These are phyloP conservation scores for Suaeda aralocaspica DNA, from an alignment of 148 eudicot genomes.

Conservation along the genomic window DNA sequence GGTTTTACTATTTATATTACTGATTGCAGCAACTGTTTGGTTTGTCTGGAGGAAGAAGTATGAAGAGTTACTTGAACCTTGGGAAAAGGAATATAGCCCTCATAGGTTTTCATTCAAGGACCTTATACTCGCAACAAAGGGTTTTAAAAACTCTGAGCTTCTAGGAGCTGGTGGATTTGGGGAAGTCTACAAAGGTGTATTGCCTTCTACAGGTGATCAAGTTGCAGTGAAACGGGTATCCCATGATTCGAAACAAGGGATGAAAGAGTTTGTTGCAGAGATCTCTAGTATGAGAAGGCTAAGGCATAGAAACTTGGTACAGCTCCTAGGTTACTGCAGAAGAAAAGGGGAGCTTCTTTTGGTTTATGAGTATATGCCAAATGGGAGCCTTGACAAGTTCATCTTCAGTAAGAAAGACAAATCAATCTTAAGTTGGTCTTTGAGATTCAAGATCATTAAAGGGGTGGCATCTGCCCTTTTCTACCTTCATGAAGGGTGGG, in stretches of 20 bases:
- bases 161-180: slow-evolving; percentile 39
- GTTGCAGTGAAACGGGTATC: slow-evolving; percentile 35
- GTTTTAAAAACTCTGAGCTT: slow-evolving; percentile 30
- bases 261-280: slow-evolving; percentile 32
- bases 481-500: slow-evolving; percentile 39
- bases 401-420: slow-evolving; percentile 23
- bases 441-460: slow-evolving; percentile 28
- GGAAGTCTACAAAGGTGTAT: slow-evolving; percentile 37
- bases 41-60: slow-evolving; percentile 10
- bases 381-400: slow-evolving; percentile 52
- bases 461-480: slow-evolving; percentile 39
- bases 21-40: slow-evolving; percentile 15
- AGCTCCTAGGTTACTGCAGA: slow-evolving; percentile 39
- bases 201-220: slow-evolving; percentile 10
- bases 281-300: slow-evolving; percentile 32
- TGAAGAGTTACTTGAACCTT: slow-evolving; percentile 24
- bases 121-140: slow-evolving; percentile 35
- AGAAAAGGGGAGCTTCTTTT: slow-evolving; percentile 37
- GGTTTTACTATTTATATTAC: not conserved
- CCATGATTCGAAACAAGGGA: slow-evolving; percentile 38
- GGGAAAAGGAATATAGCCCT: slow-evolving; percentile 16
- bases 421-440: slow-evolving; percentile 24
- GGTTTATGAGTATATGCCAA: slow-evolving; percentile 37
- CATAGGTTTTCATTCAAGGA: slow-evolving; percentile 27
- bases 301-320: slow-evolving; percentile 39